Evolutionary conservation across 768 basidiomycete species (phyloP).

Genomic region (Hypsizygus marmoreus): DNA sequence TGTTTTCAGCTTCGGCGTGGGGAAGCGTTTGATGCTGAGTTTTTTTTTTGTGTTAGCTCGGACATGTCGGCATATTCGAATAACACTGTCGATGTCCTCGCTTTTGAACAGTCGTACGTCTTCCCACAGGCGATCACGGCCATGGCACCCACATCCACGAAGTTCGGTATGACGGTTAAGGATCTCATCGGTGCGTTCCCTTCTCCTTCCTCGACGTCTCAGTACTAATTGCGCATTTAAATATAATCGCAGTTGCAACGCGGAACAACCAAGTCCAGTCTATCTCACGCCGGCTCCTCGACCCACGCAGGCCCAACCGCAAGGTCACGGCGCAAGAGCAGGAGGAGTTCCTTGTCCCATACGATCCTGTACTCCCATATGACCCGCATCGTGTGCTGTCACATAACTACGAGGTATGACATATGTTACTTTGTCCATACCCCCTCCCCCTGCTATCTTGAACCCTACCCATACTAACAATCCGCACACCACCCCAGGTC

Average conservation of each 20-base stretch:
- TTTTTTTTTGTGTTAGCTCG: conserved; percentile 33
- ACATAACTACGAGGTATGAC: conserved; percentile 49
- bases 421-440: too few relatives aligned
- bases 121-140: conserved; percentile 71
- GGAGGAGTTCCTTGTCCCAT: conserved; percentile 85
- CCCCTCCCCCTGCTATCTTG: neutral
- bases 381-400: conserved; percentile 61
- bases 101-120: conserved; percentile 69
- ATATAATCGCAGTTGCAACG: conserved; percentile 65
- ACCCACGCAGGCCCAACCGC: conserved; percentile 79
- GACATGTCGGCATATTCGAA: conserved; percentile 50
- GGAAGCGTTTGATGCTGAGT: neutral
- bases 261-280: conserved; percentile 72
- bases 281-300: conserved; percentile 70
- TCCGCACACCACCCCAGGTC: conserved; percentile 47
- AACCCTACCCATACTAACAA: neutral
- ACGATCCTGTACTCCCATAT: conserved; percentile 76
- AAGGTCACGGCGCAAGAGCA: conserved; percentile 77
- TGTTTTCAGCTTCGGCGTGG: conserved; percentile 4
- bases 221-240: neutral
- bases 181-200: conserved; percentile 75
- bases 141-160: conserved; percentile 76
- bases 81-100: conserved; percentile 52
- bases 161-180: conserved; percentile 84
- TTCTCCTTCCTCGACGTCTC: neutral